These are phyloP conservation scores for Parachaetomium inaequale DNA, from an alignment of 495 filamentous ascomycete genomes.

Conservation along the genomic window DNA sequence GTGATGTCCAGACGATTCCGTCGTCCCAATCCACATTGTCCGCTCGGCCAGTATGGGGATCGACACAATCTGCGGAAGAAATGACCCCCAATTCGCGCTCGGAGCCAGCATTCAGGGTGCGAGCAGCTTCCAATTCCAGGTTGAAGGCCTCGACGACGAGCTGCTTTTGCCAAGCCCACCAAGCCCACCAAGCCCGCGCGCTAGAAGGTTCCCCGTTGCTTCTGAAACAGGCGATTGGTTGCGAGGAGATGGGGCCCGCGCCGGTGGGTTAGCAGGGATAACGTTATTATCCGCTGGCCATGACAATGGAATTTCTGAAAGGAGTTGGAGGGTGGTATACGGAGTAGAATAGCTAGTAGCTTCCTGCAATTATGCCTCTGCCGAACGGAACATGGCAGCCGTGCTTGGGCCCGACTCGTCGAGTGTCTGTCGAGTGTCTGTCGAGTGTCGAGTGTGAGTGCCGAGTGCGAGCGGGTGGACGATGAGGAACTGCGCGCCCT, in stretches of 20 bases:
- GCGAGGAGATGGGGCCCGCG: not conserved
- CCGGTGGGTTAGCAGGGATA: not conserved
- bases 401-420: not conserved
- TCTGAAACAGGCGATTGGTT: conserved; percentile 2
- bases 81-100: too few species aligned
- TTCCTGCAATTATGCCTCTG: not conserved
- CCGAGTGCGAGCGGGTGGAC: too few species aligned
- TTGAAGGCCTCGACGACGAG: not conserved
- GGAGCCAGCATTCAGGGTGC: too few species aligned
- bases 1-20: too few species aligned
- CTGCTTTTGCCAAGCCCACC: not conserved
- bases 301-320: not conserved
- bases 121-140: too few species aligned
- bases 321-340: not conserved
- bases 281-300: not conserved
- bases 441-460: too few species aligned
- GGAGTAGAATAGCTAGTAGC: too few species aligned
- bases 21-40: too few species aligned
- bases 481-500: not conserved
- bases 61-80: too few species aligned
- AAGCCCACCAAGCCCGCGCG: not conserved
- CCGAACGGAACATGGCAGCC: not conserved
- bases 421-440: not conserved
- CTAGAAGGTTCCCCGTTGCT: conserved; percentile 10
- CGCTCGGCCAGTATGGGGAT: too few species aligned